Base-by-base conservation (phyloP, 768 basidiomycete species). In the Trichaptum fuscoviolaceum region DNA sequence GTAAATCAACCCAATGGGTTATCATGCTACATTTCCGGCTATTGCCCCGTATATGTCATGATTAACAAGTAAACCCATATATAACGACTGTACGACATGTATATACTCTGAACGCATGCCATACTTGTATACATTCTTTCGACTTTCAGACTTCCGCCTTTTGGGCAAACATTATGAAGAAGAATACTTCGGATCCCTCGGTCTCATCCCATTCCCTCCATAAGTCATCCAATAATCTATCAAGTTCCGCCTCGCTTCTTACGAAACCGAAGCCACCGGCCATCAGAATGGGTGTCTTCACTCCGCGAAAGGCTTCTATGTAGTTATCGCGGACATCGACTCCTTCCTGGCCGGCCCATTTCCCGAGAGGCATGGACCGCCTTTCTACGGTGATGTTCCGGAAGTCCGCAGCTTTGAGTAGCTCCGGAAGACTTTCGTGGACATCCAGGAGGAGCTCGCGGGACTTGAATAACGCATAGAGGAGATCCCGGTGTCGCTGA, bases 181-280 rank as follows among this genome's bases (percentile, higher is more conserved):
- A 52, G 1, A 15, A 20, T 12, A 52, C 42, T 52, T 52, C 42
- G 7, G 35, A 36, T 36, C 72, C 72, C 18, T 68, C 63, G 1
- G 59, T 66, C 23, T 60, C 63, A 25, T 74, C 73, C 75, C 74
- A 75, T 57, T 76, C 75, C 35, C 72, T 69, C 1, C 34, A 65
- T 23, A 74, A 15, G 7, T 65, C 70, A 23, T 70, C 70, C 24
- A 71, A 30, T 4, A 65, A 42, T 35, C 66, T 64, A 26, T 73
- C 71, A 20, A 71, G 71, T 52, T 73, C 73, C 7, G 69, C 69
- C 6, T 58, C 68, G 1, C 72, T 68, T 4, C 63, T 17, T 10
- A 73, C 72, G 24, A 52, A 67, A 23, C 70, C 69, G 0, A 66
- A 57, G 0, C 71, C 69, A 0, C 69, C 73, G 0, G 57, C 63